These are phyloP conservation scores for Evernia prunastri DNA, from an alignment of 495 filamentous ascomycete species.

Conservation along the genomic window DNA sequence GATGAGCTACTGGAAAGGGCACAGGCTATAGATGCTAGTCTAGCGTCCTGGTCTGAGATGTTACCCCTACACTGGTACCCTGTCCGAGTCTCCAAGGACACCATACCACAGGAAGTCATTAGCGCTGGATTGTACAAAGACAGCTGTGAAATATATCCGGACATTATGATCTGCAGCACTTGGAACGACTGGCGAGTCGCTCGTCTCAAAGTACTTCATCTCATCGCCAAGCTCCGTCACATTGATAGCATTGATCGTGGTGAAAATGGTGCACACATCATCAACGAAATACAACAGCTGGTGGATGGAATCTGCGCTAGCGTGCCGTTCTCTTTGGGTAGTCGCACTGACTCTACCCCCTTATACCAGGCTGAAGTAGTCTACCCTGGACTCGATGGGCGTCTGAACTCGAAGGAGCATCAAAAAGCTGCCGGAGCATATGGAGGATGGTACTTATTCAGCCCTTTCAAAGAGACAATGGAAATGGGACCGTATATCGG, in stretches of 20 bases:
- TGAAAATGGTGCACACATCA: neutral
- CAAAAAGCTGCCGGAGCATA: slow-evolving; percentile 18
- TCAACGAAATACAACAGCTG: slow-evolving; percentile 15
- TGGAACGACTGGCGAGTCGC: slow-evolving; percentile 22
- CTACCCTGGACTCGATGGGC: slow-evolving; percentile 16
- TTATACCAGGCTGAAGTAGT: slow-evolving; percentile 13
- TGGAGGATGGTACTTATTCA: slow-evolving; percentile 33
- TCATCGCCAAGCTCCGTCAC: slow-evolving; percentile 9
- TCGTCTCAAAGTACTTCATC: slow-evolving; percentile 19
- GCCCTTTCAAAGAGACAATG: slow-evolving; percentile 17
- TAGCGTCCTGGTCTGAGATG: slow-evolving; percentile 11
- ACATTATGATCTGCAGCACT: slow-evolving; percentile 19
- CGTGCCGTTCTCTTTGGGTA: slow-evolving; percentile 21
- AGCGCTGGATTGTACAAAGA: slow-evolving; percentile 19
- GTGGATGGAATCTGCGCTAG: slow-evolving; percentile 18
- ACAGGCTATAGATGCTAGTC: slow-evolving; percentile 7
- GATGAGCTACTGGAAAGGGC: slow-evolving; percentile 9
- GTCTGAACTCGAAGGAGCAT: slow-evolving; percentile 15
- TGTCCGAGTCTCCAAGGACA: neutral
- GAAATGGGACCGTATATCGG: slow-evolving; percentile 8
- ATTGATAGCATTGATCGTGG: neutral
- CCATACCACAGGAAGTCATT: slow-evolving; percentile 14
- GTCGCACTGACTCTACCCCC: slow-evolving; percentile 3
- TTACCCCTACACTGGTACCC: slow-evolving; percentile 17
- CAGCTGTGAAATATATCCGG: slow-evolving; percentile 22